Evolutionary conservation across 441 rosid species (phyloP).

Genomic region (Capsella rubella): DNA sequence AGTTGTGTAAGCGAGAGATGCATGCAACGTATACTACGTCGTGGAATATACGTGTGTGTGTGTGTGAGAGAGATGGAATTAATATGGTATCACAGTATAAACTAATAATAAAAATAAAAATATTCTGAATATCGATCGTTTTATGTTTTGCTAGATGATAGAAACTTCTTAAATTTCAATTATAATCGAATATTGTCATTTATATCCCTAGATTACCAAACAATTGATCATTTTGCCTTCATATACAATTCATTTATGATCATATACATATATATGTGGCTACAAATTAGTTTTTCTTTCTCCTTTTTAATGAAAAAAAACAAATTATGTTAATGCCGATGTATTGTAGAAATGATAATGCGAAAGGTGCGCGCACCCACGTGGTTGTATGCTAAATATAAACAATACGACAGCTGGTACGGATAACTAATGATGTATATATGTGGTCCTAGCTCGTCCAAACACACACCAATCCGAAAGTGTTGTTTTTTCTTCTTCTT

Average conservation of each 20-base stretch:
- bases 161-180: background rate
- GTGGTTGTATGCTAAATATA: constrained; percentile 27
- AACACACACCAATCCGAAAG: background rate
- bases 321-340: background rate
- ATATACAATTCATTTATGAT: background rate
- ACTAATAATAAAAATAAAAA: background rate
- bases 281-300: background rate
- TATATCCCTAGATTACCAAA: background rate
- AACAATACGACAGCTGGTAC: constrained; percentile 40
- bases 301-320: background rate
- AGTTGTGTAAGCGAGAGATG: constrained; percentile 17
- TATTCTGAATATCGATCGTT: background rate
- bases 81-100: too few species aligned
- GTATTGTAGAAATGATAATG: background rate
- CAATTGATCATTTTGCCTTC: background rate
- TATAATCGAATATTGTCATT: background rate
- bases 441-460: constrained; percentile 21
- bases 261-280: too few species aligned
- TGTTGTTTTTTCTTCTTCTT: too few species aligned
- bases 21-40: constrained; percentile 13
- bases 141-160: background rate
- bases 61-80: too few species aligned
- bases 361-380: constrained; percentile 24
- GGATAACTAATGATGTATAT: constrained; percentile 25
- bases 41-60: constrained; percentile 27